These are phyloP conservation scores for Ensete glaucum DNA, from an alignment of 176 grass and related monocot species.

Conservation along the genomic window DNA sequence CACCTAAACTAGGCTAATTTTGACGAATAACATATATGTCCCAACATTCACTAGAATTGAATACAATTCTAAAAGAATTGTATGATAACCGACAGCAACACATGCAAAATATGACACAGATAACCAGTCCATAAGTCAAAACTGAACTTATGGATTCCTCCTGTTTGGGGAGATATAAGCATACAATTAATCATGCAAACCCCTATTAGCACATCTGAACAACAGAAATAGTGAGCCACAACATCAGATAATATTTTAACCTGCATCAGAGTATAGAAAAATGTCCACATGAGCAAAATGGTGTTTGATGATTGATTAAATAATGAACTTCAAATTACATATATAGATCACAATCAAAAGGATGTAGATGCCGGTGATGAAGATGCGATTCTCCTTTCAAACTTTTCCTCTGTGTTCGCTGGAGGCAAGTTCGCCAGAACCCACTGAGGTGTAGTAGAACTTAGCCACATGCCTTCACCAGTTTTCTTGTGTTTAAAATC, in stretches of 20 bases:
- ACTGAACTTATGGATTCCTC: too few relatives aligned
- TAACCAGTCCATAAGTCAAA: too few relatives aligned
- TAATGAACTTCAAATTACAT: neutral
- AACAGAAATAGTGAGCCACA: neutral
- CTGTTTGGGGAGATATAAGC: too few relatives aligned
- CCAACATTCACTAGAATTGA: too few relatives aligned
- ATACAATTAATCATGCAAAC: too few relatives aligned
- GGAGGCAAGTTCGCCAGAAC: constrained; percentile 36
- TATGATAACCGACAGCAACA: too few relatives aligned
- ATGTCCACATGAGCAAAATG: neutral
- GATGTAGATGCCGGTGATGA: neutral
- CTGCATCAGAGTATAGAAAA: neutral
- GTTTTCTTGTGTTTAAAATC: constrained; percentile 74
- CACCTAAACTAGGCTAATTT: too few relatives aligned
- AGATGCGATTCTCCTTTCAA: neutral
- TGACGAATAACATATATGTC: too few relatives aligned
- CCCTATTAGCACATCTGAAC: too few relatives aligned
- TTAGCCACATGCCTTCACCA: constrained; percentile 50
- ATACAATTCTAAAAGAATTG: too few relatives aligned
- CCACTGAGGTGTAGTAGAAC: constrained; percentile 34
- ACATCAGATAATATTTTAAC: neutral
- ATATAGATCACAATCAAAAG: neutral
- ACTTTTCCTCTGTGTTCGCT: constrained; percentile 12
- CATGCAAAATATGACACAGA: too few relatives aligned
- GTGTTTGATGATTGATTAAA: neutral